Base-by-base conservation (phyloP, 2,329 filamentous ascomycete genomes). In the Pseudomassariella vexata region DNA sequence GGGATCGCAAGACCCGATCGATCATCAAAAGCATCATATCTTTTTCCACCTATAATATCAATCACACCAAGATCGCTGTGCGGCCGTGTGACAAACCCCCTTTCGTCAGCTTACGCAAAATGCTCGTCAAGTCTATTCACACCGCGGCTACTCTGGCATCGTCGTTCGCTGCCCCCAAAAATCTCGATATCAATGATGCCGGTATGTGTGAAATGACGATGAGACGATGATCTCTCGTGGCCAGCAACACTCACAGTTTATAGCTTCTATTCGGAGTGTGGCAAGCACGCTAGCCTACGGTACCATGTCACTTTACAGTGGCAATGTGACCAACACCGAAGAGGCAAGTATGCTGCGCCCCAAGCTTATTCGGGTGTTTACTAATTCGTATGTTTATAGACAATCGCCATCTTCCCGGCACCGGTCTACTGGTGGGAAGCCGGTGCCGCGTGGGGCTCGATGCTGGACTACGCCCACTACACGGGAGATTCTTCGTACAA, bases 381-480 rank as follows among this genome's bases (percentile, higher is more conserved):
- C 28, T 32, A 7, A 19, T 15, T 30, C 1, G 10, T 22, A 6
- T n/a, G 19, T 5, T 4, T n/a, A n/a, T 27, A 76, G 56, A 68
- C 69, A 7, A 68, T 80, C 25, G 78, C 69, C 32, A 73, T 82
- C 44, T 66, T 88, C 19, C 75, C 77, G 3, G 55, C 66, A 18
- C 81, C 81, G n/a, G 39, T 36, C 46, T 52, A 77, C 60, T 81
- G 74, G 74, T 82, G 77, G 78, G 70, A 79, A 44, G 65, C 67
- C 21, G 79, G 79, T 29, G 76, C 76, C 6, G 65, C 79, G 36
- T 81, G 78, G 69, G 78, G 78, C n/a, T 63, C 70, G 20, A 70
- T 85, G 66, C 57, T 85, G 19, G 77, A 85, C 53, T 85, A 85
- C 52, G 82, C 76, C 40, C 69, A 81, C 49, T 76, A 72, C 50